These are phyloP conservation scores for Pichia sp. DNA, from an alignment of 1,139 yeast species.

Conservation along the genomic window DNA sequence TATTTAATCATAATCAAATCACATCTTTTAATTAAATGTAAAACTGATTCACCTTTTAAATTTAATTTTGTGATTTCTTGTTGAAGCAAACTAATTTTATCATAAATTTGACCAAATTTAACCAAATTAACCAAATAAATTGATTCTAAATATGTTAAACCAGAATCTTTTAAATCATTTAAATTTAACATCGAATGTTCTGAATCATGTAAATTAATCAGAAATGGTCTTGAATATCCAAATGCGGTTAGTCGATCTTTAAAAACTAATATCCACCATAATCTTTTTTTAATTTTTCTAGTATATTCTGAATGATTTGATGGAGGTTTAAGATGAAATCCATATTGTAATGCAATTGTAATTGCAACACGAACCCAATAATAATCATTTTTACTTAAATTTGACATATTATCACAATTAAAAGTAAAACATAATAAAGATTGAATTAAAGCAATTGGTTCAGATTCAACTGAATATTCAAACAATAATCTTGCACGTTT, in stretches of 20 bases:
- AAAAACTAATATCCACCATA: constrained; percentile 78
- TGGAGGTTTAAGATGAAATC: constrained; percentile 50
- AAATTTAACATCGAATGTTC: constrained; percentile 68
- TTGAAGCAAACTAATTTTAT: constrained; percentile 65
- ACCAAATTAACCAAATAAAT: constrained; percentile 58
- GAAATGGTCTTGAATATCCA: constrained; percentile 70
- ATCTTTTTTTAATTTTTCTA: constrained; percentile 56
- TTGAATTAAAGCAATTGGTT: constrained; percentile 60
- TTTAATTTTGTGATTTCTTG: constrained; percentile 36
- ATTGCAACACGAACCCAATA: constrained; percentile 76
- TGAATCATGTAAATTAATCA: constrained; percentile 67
- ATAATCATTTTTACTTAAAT: constrained; percentile 64
- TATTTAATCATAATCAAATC: constrained; percentile 77
- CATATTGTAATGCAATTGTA: constrained; percentile 72
- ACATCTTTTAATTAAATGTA: constrained; percentile 49
- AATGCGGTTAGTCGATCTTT: constrained; percentile 59
- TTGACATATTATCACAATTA: constrained; percentile 78
- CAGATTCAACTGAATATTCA: constrained; percentile 65
- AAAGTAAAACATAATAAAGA: constrained; percentile 60
- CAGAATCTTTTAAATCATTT: constrained; percentile 53
- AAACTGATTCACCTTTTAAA: constrained; percentile 10
- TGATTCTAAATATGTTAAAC: constrained; percentile 44
- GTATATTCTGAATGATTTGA: constrained; percentile 32
- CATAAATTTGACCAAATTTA: constrained; percentile 68
- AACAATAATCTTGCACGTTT: constrained; percentile 72